These are phyloP conservation scores for Claviceps digitariae DNA, from an alignment of 2,329 filamentous ascomycete genomes.

Conservation along the genomic window DNA sequence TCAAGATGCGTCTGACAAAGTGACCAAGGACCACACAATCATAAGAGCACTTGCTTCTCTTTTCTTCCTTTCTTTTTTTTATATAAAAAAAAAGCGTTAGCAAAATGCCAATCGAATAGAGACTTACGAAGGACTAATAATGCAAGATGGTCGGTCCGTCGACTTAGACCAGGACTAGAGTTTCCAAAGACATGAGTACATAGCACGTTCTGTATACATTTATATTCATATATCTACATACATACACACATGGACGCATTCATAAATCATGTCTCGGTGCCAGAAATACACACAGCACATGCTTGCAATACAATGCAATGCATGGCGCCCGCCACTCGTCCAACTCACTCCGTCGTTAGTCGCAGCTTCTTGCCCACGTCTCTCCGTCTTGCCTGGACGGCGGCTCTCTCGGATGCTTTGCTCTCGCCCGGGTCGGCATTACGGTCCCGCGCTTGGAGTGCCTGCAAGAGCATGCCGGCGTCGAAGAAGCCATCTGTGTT, in stretches of 20 bases:
- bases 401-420: slow-evolving; percentile 45
- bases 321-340: neutral
- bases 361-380: slow-evolving; percentile 65
- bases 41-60: no score
- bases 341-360: slow-evolving; percentile 11
- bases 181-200: neutral
- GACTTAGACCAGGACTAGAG: neutral
- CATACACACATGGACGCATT: neutral
- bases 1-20: neutral
- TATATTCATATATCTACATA: neutral
- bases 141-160: neutral
- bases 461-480: slow-evolving; percentile 84
- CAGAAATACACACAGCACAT: neutral
- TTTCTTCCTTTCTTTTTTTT: no score
- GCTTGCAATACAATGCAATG: neutral
- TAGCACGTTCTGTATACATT: neutral
- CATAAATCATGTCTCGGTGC: neutral
- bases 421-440: slow-evolving; percentile 35
- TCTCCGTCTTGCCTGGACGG: slow-evolving; percentile 44
- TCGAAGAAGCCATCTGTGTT: slow-evolving; percentile 90
- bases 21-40: no score
- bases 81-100: no score
- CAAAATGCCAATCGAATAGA: no score
- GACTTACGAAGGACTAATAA: no score
- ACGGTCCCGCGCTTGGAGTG: slow-evolving; percentile 59